A percentile compares a stretch with the other conserved stretches of the same genome.
Evolutionary conservation across 495 filamentous ascomycete genomes (phyloP).

Genomic region (Tuber magnatum): DNA sequence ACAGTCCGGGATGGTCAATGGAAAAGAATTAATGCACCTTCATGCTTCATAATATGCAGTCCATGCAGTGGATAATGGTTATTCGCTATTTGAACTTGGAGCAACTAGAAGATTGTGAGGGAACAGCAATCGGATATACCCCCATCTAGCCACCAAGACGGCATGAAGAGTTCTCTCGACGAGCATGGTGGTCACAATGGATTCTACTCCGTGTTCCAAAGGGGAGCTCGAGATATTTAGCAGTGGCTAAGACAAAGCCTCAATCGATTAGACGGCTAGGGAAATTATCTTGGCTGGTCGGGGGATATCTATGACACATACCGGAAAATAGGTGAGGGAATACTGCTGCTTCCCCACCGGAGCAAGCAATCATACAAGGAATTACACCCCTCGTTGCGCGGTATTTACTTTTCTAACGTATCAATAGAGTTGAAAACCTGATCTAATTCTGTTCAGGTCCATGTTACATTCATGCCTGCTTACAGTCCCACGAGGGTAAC

Average conservation of each 20-base stretch:
- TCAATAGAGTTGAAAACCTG: not conserved
- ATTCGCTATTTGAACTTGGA: not conserved
- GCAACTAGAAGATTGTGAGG: not conserved
- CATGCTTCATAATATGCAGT: not conserved
- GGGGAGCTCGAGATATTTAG: not conserved
- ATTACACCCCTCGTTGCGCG: not conserved
- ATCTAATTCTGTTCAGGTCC: not conserved
- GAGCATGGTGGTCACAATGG: not conserved
- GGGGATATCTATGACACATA: not conserved
- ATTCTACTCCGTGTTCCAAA: not conserved
- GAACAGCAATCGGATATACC: not conserved
- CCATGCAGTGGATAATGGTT: not conserved
- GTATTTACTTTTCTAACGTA: not conserved
- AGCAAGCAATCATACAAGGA: not conserved
- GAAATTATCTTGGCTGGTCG: not conserved
- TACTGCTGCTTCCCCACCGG: not conserved
- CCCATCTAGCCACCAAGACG: not conserved
- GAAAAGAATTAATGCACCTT: not conserved
- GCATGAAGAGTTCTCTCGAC: not conserved
- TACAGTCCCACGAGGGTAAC: not conserved
- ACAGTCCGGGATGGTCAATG: not conserved
- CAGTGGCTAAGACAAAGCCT: not conserved
- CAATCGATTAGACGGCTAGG: not conserved
- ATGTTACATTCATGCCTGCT: not conserved
- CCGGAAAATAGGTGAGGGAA: not conserved